A percentile compares a stretch with the other conserved stretches of the same genome.
Conservation (phyloP, 2,329 filamentous ascomycete species). For the Fusarium heterosporum region DNA sequence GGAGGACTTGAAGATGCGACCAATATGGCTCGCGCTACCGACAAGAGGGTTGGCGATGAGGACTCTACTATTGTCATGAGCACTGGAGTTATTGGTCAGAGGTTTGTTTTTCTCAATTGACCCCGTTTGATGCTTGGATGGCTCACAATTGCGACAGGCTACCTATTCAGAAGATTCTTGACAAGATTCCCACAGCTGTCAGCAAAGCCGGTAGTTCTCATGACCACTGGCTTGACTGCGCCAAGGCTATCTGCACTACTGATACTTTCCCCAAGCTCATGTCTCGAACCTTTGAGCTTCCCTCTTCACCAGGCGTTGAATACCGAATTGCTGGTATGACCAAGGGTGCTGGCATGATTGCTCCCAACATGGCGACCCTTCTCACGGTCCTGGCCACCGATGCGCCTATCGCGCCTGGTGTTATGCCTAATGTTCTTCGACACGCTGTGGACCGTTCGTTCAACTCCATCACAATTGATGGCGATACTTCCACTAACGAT, state of each 20-base stretch:
- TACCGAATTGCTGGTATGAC: conserved; percentile 95
- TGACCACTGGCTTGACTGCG: conserved; percentile 86
- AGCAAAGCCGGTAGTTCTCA: conserved; percentile 78
- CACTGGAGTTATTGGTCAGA: conserved; percentile 96
- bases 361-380: conserved; percentile 98
- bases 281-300: conserved; percentile 85
- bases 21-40: conserved; percentile 83
- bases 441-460: conserved; percentile 86
- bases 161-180: conserved; percentile 89
- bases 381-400: conserved; percentile 94
- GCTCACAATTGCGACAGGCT: conserved; percentile 63
- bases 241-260: conserved; percentile 95
- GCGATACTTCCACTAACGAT: conserved; percentile 97
- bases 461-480: conserved; percentile 97
- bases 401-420: conserved; percentile 76
- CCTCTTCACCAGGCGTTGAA: conserved; percentile 78
- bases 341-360: conserved; percentile 99
- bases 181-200: conserved; percentile 82
- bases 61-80: conserved; percentile 92
- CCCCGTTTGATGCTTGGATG: conserved; percentile 7
- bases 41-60: conserved; percentile 66
- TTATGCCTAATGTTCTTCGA: conserved; percentile 77
- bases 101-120: conserved; percentile 59
- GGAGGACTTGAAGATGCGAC: conserved; percentile 89
- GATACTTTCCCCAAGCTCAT: conserved; percentile 98